Conservation (phyloP, 805 yeast species). For the Peterozyma xylosa region DNA sequence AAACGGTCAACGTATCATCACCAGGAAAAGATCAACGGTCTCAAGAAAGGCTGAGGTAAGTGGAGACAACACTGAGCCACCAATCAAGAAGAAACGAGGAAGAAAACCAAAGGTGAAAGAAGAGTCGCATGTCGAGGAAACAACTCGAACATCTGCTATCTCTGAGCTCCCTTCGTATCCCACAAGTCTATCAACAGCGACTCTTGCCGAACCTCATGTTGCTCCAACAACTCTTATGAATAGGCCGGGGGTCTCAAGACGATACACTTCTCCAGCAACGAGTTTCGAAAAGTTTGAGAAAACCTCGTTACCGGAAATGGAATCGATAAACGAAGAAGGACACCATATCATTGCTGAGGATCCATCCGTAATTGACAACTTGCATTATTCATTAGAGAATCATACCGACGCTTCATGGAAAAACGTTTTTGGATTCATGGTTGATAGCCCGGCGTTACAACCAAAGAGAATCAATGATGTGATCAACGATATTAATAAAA, state of each 20-base stretch:
- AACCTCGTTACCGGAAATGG: neutral
- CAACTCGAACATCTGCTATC: neutral
- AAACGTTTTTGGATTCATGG: conserved; percentile 4
- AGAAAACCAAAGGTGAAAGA: conserved; percentile 1
- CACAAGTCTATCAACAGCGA: neutral
- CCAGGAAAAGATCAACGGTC: conserved; percentile 4
- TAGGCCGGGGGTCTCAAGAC: neutral
- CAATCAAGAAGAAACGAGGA: conserved; percentile 5
- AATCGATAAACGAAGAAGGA: neutral
- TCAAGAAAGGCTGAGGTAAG: neutral
- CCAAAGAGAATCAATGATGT: conserved; percentile 1
- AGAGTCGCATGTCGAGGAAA: neutral
- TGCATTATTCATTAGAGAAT: conserved; percentile 7
- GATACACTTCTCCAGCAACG: neutral
- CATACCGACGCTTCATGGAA: neutral
- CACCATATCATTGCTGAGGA: neutral
- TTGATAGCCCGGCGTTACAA: conserved; percentile 5
- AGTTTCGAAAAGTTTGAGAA: neutral
- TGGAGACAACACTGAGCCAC: neutral
- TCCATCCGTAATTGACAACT: neutral
- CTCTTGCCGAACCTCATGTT: neutral
- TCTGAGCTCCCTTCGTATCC: neutral
- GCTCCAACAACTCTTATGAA: too few relatives aligned
- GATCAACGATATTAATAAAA: neutral
- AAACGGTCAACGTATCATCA: conserved; percentile 6